Conservation (phyloP, 2,329 filamentous ascomycete genomes). For the Arthrocladium fulminans region DNA sequence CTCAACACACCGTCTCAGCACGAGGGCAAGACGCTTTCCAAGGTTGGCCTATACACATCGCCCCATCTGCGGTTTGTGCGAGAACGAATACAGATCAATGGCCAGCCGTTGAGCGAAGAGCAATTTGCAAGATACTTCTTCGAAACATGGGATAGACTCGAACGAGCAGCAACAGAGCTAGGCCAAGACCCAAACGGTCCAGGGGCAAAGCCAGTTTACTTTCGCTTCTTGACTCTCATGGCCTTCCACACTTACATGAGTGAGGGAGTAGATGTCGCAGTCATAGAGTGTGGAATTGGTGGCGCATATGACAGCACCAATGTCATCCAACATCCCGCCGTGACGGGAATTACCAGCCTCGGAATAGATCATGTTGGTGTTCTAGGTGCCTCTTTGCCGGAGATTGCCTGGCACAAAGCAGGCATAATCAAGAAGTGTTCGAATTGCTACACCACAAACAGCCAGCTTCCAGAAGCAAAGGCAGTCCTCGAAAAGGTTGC, state of each 20-base stretch:
- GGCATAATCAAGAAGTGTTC: conserved; percentile 69
- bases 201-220: conserved; percentile 74
- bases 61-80: conserved; percentile 76
- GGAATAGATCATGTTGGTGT: conserved; percentile 79
- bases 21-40: conserved; percentile 34
- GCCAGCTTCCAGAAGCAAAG: conserved; percentile 40
- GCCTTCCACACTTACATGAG: conserved; percentile 73
- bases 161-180: conserved; percentile 42
- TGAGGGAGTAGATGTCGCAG: conserved; percentile 66
- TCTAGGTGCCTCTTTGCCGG: conserved; percentile 66
- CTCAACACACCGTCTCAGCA: conserved; percentile 28
- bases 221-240: conserved; percentile 81
- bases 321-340: conserved; percentile 61
- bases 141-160: conserved; percentile 67
- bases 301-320: conserved; percentile 93
- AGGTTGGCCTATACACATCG: conserved; percentile 73
- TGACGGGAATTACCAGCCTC: conserved; percentile 66
- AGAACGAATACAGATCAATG: conserved; percentile 76
- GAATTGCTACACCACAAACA: conserved; percentile 56
- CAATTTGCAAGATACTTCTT: conserved; percentile 72
- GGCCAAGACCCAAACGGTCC: conserved; percentile 44
- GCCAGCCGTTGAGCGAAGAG: conserved; percentile 57
- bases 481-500: conserved; percentile 50
- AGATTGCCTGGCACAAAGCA: conserved; percentile 88
- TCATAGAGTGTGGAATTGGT: conserved; percentile 90